A percentile compares a stretch with the other conserved stretches of the same genome.
Conservation (phyloP, 2,329 filamentous ascomycete genomes). For the Pseudocercospora vitis region DNA sequence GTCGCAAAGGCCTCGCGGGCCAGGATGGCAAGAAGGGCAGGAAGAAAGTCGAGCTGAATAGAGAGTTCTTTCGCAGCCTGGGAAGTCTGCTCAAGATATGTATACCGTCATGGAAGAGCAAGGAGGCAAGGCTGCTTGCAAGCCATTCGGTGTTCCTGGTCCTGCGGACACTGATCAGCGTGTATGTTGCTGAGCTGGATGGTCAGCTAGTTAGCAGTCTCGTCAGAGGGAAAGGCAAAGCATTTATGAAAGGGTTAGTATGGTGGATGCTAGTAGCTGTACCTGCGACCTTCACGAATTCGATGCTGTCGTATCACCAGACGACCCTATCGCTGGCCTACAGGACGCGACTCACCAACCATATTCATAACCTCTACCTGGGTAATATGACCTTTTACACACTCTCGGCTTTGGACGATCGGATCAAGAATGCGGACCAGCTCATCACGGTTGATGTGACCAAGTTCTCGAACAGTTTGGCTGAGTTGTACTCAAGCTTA, state of each 20-base stretch:
- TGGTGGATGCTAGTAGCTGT: slow-evolving; percentile 99
- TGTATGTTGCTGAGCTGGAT: slow-evolving; percentile 96
- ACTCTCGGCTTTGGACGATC: slow-evolving; percentile 88
- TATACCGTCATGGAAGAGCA: slow-evolving; percentile 84
- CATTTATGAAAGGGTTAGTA: slow-evolving; percentile 82
- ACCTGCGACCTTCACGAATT: slow-evolving; percentile 93
- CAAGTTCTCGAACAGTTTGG: slow-evolving; percentile 91
- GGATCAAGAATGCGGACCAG: slow-evolving; percentile 98
- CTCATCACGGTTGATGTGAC: slow-evolving; percentile 95
- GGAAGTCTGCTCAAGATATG: slow-evolving; percentile 79
- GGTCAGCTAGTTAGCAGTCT: slow-evolving; percentile 88
- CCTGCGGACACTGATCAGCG: slow-evolving; percentile 82
- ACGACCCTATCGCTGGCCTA: slow-evolving; percentile 92
- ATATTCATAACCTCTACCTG: slow-evolving; percentile 93
- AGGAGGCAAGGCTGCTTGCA: slow-evolving; percentile 79
- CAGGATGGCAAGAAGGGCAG: slow-evolving; percentile 42
- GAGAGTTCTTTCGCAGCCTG: slow-evolving; percentile 79
- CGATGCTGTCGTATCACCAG: slow-evolving; percentile 97
- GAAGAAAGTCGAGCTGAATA: slow-evolving; percentile 88
- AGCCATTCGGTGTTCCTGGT: slow-evolving; percentile 94
- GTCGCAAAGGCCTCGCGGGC: slow-evolving; percentile 38
- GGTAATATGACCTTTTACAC: slow-evolving; percentile 98
- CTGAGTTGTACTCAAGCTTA: slow-evolving; percentile 92
- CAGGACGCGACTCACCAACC: slow-evolving; percentile 85
- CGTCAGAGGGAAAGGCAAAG: slow-evolving; percentile 85